Evolutionary conservation across 257 asterid species (phyloP).

Genomic region (Penstemon eatonii): DNA sequence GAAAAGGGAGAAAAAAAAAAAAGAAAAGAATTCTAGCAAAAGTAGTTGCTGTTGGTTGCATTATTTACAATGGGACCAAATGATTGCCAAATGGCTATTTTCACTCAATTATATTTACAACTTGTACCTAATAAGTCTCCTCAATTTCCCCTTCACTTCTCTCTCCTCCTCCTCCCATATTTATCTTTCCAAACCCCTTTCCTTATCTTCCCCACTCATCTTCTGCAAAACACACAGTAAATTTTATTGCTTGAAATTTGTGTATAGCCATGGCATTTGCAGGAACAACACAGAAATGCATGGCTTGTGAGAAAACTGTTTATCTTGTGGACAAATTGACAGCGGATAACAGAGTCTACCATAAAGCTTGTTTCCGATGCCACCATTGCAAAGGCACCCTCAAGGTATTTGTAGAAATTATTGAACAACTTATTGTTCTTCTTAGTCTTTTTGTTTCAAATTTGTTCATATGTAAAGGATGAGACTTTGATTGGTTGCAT

Average conservation of each 20-base stretch:
- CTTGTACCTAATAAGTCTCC: slow-evolving; percentile 26
- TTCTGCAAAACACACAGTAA: not conserved
- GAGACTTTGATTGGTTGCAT: not conserved
- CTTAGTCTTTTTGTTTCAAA: not conserved
- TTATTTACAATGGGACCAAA: slow-evolving; percentile 43
- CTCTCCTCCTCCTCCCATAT: slow-evolving; percentile 11
- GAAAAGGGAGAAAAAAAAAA: not conserved
- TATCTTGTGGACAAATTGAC: slow-evolving; percentile 88
- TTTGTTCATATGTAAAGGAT: not conserved
- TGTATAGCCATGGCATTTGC: slow-evolving; percentile 77
- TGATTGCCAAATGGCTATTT: slow-evolving; percentile 35
- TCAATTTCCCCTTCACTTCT: not conserved
- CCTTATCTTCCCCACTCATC: slow-evolving; percentile 34
- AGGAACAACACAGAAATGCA: slow-evolving; percentile 97
- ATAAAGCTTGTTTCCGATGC: slow-evolving; percentile 95
- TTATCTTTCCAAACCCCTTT: slow-evolving; percentile 24
- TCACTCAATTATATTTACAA: slow-evolving; percentile 33
- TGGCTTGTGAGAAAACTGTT: slow-evolving; percentile 92
- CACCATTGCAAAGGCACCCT: slow-evolving; percentile 97
- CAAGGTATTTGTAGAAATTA: slow-evolving; percentile 44
- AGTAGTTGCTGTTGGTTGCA: slow-evolving; percentile 44
- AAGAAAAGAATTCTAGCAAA: slow-evolving; percentile 18
- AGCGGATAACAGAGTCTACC: slow-evolving; percentile 85
- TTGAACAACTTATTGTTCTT: not conserved
- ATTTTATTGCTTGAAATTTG: slow-evolving; percentile 20